These are phyloP conservation scores for Trametopsis cervina DNA, from an alignment of 768 basidiomycete species.

Conservation along the genomic window DNA sequence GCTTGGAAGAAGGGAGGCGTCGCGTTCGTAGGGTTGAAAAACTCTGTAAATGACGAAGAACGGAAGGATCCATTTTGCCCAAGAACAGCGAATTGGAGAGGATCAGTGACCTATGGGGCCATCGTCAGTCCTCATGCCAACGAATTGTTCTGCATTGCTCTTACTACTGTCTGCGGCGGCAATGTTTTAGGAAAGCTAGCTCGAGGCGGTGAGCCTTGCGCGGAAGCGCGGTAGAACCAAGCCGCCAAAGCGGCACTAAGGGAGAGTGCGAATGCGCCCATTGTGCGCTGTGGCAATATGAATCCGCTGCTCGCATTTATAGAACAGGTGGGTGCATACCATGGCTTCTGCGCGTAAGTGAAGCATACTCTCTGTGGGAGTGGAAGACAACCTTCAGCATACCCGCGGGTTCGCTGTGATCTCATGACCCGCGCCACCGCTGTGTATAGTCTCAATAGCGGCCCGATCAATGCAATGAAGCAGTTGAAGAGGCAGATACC, in stretches of 20 bases:
- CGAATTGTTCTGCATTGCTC: background rate
- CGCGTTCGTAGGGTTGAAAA: constrained; percentile 57
- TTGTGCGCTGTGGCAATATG: background rate
- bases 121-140: too few relatives aligned
- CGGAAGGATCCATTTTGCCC: constrained; percentile 35
- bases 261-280: background rate
- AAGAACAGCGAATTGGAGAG: constrained; percentile 45
- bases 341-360: background rate
- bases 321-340: background rate
- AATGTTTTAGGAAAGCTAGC: constrained; percentile 1
- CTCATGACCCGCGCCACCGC: background rate
- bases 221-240: background rate
- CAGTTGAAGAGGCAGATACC: too few relatives aligned
- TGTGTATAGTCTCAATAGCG: too few relatives aligned
- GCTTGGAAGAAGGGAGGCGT: constrained; percentile 55
- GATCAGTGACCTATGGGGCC: constrained; percentile 38
- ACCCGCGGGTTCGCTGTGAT: background rate
- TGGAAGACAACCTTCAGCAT: background rate
- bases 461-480: too few relatives aligned
- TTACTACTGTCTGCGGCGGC: constrained; percentile 12
- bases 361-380: background rate
- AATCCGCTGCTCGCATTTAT: background rate
- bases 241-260: background rate
- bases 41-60: constrained; percentile 23
- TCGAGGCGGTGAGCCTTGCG: background rate